Conservation (phyloP, 2,329 filamentous ascomycete genomes). For the Orbilia oligospora region DNA sequence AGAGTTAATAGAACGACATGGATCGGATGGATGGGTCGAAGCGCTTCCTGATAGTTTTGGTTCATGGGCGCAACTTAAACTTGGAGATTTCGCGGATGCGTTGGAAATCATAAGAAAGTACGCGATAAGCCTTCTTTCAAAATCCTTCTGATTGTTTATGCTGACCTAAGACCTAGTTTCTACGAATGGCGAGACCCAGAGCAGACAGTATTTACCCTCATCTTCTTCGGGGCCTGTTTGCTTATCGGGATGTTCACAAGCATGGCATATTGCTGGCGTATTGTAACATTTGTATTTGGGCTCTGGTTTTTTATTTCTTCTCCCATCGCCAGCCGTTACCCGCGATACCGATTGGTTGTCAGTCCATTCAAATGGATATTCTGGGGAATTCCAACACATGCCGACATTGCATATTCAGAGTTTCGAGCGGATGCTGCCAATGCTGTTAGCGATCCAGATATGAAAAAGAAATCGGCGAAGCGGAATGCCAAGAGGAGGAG, state of each 20-base stretch:
- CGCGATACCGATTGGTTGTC: conserved; percentile 42
- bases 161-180: conserved; percentile 29
- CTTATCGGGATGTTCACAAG: conserved; percentile 33
- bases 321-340: conserved; percentile 38
- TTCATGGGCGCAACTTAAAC: conserved; percentile 28
- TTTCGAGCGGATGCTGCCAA: conserved; percentile 42
- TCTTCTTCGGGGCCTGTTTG: conserved; percentile 36
- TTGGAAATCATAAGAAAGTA: conserved; percentile 46
- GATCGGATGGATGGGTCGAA: conserved; percentile 45
- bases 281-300: conserved; percentile 41
- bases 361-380: conserved; percentile 48
- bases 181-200: conserved; percentile 45
- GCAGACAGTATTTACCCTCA: conserved; percentile 41
- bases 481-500: conserved; percentile 35
- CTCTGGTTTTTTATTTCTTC: conserved; percentile 54
- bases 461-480: conserved; percentile 39
- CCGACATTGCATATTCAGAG: conserved; percentile 48
- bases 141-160: background rate
- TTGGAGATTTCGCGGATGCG: conserved; percentile 46
- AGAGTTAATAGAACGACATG: conserved; percentile 40
- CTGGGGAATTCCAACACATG: conserved; percentile 54
- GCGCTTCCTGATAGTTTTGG: conserved; percentile 33
- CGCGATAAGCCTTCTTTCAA: background rate
- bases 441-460: conserved; percentile 32
- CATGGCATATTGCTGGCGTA: conserved; percentile 44